Evolutionary conservation across 1,284 basidiomycete genomes (phyloP), one percentile per base, ranked within the genome.

Genomic region (Takashimella tepidaria): DNA sequence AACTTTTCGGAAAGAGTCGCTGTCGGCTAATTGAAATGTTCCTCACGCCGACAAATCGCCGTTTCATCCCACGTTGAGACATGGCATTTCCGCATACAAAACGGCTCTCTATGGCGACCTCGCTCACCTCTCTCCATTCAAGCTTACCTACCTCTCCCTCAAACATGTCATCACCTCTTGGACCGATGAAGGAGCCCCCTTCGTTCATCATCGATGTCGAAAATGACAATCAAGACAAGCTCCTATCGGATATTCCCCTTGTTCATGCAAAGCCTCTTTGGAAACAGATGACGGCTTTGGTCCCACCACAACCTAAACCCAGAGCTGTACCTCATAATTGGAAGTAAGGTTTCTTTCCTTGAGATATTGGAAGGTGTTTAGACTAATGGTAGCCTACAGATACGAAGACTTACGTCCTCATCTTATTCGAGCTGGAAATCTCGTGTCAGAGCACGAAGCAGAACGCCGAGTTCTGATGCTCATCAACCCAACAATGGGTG

Each of bases 381-480:
- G 31, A 37, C 31, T 37, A 16, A 37, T 37, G 31, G n/a, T n/a
- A n/a, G n/a, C 31, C 8, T 37, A 8, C 31, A 37, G 48, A 25
- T 62, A 62, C 51, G 53, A 55, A 24, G 45, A 25, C 4, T 16
- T 60, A 3, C 56, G 58, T 5, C 58, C 58, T 1, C 58, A 58
- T 40, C 58, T 62, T 12, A 51, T 62, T 47, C 61, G 56, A 6
- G 61, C 61, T 4, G 61, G 61, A 46, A 11, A 58, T 19, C 52
- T 62, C 2, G 59, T 62, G 12, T 42, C 61, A 8, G 61, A 60
- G 41, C 46, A 62, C 31, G 44, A 62, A 45, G 61, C 61, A 12
- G 61, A 62, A 46, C 58, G 61, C 22, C 56, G 61, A 4, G 61
- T 62, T 4, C 43, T 62, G 2, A 62, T 62, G 61, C 52, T 62